phyloP scores from a whole-genome alignment of 106 monocot genomes.

The Dendrobium chrysotoxum region DNA sequence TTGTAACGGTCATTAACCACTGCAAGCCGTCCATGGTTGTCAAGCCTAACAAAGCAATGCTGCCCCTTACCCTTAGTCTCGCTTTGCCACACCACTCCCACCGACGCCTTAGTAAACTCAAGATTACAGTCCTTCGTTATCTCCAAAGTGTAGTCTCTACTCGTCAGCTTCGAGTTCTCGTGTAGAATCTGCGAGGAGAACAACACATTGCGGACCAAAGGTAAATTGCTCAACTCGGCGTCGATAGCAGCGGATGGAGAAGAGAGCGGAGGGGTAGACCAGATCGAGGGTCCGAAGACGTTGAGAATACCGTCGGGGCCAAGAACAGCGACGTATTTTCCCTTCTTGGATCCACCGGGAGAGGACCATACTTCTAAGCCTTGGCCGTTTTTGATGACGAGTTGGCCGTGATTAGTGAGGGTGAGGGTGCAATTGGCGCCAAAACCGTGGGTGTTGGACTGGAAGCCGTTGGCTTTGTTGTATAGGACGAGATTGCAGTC shows the following conservation, averaged over 20 bases:
- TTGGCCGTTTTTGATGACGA: not conserved
- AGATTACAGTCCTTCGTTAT: constrained; percentile 4
- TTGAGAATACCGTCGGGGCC: not conserved
- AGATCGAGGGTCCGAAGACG: not conserved
- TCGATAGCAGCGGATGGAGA: not conserved
- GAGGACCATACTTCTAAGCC: not conserved
- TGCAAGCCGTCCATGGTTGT: constrained; percentile 13
- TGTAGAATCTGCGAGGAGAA: constrained; percentile 14
- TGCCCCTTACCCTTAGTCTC: constrained; percentile 3
- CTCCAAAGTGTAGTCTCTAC: constrained; percentile 10
- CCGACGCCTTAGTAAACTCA: constrained; percentile 6
- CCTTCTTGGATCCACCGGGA: not conserved
- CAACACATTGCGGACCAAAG: constrained; percentile 10
- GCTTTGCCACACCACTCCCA: not conserved
- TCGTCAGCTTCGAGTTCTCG: constrained; percentile 5
- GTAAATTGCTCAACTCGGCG: not conserved
- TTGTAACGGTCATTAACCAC: constrained; percentile 10
- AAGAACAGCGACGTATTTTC: not conserved
- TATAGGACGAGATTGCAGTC: constrained; percentile 36
- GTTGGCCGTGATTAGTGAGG: not conserved
- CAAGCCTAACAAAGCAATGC: constrained; percentile 21
- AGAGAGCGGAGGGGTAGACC: not conserved
- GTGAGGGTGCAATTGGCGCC: constrained; percentile 21
- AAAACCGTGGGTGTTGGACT: constrained; percentile 6
- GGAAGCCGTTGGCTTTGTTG: constrained; percentile 12